A percentile compares a stretch with the other conserved stretches of the same genome.
These are phyloP conservation scores for Xylariaceae sp. DNA, from an alignment of 2,329 filamentous ascomycete genomes.

Conservation along the genomic window DNA sequence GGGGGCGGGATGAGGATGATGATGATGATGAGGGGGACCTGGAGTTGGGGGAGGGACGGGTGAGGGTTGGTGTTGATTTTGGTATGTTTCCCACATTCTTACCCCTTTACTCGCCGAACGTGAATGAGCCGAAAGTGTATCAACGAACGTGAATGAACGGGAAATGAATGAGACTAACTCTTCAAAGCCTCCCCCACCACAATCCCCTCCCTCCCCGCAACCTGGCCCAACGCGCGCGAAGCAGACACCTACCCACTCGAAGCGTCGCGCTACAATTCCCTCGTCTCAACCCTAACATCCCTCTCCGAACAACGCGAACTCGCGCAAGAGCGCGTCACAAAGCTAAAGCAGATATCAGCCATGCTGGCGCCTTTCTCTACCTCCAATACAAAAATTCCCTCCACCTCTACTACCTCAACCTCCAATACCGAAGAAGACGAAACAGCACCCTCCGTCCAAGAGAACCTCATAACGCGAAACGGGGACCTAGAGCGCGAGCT, in stretches of 20 bases:
- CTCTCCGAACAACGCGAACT: constrained; percentile 44
- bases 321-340: constrained; percentile 39
- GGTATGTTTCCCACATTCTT: constrained; percentile 12
- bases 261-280: constrained; percentile 46
- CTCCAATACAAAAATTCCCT: too few species aligned
- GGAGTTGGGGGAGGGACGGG: constrained; percentile 29
- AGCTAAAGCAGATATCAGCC: constrained; percentile 44
- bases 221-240: constrained; percentile 40
- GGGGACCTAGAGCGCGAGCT: constrained; percentile 62
- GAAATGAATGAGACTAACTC: too few species aligned
- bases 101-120: too few species aligned
- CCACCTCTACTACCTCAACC: background rate
- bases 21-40: constrained; percentile 34
- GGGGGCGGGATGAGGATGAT: constrained; percentile 34
- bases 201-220: constrained; percentile 43
- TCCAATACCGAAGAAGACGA: constrained; percentile 14
- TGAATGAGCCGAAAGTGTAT: background rate
- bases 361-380: constrained; percentile 47
- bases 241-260: constrained; percentile 40
- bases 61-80: constrained; percentile 25
- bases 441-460: constrained; percentile 42
- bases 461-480: constrained; percentile 61
- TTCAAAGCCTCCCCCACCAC: constrained; percentile 37
- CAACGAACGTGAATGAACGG: background rate
- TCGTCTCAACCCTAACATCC: constrained; percentile 44